phyloP scores from a whole-genome alignment of 306 rosid genomes.

The Psophocarpus tetragonolobus region DNA sequence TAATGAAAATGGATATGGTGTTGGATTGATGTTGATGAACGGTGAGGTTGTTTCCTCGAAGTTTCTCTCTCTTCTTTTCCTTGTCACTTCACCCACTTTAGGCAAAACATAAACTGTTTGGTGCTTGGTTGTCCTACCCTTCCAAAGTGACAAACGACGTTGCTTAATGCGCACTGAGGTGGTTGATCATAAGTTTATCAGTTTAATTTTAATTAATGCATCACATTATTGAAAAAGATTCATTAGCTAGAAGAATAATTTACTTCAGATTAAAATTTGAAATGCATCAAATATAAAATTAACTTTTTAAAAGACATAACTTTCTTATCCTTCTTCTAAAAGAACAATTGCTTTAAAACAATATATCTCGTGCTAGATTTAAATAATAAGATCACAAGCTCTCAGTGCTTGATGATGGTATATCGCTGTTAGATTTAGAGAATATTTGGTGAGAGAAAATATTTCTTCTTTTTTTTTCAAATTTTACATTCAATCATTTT shows the following conservation, averaged over 20 bases:
- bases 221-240: neutral
- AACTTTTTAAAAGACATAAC: neutral
- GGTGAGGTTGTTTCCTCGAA: conserved; percentile 46
- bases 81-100: neutral
- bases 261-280: neutral
- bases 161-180: neutral
- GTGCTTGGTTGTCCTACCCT: neutral
- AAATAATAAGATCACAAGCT: conserved; percentile 4
- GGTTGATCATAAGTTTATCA: neutral
- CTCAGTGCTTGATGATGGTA: neutral
- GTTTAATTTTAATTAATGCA: neutral
- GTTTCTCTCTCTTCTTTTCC: conserved; percentile 21
- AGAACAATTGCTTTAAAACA: conserved; percentile 22
- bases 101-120: neutral
- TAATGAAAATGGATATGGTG: neutral
- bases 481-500: no score
- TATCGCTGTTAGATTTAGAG: neutral
- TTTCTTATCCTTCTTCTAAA: neutral
- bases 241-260: neutral
- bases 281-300: neutral
- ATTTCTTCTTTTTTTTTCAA: neutral
- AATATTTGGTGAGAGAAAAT: neutral
- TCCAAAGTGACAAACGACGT: neutral
- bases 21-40: conserved; percentile 9
- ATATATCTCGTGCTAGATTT: neutral